Conservation (phyloP, 2,329 filamentous ascomycete genomes). For the Calonectria montana region DNA sequence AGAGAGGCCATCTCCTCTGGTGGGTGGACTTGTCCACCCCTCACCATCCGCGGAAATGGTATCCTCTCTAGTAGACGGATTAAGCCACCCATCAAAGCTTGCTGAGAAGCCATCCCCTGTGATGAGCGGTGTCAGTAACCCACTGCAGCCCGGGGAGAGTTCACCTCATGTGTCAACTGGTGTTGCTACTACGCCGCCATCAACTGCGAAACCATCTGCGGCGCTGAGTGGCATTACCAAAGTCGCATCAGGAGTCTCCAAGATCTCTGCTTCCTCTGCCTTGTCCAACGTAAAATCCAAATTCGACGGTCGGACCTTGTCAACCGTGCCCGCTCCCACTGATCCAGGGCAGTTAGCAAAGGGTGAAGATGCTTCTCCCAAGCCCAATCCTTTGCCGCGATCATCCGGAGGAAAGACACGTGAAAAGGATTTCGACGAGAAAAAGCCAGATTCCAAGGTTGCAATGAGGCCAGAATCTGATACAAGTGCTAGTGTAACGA, state of each 20-base stretch:
- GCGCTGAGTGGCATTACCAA: not conserved
- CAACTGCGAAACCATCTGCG: not conserved
- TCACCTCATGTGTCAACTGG: not conserved
- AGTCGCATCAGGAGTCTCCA: not conserved
- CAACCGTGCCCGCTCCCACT: not conserved
- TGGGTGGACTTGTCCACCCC: not conserved
- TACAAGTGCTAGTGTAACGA: not conserved
- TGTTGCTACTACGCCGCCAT: not conserved
- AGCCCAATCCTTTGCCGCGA: too few species aligned
- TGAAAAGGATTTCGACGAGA: not conserved
- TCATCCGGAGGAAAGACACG: not conserved
- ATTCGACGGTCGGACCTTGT: not conserved
- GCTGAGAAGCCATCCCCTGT: not conserved
- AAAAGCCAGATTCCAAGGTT: not conserved
- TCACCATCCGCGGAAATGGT: not conserved
- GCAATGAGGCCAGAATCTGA: not conserved
- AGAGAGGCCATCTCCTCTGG: not conserved
- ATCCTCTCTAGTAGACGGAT: not conserved
- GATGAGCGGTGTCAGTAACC: not conserved
- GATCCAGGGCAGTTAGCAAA: too few species aligned
- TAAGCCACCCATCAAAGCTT: not conserved
- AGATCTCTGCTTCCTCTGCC: not conserved
- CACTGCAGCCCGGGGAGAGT: not conserved
- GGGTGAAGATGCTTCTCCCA: not conserved
- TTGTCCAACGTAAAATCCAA: not conserved